phyloP scores from a whole-genome alignment of 2,329 filamentous ascomycete genomes.

The Tetracladium maxilliforme region DNA sequence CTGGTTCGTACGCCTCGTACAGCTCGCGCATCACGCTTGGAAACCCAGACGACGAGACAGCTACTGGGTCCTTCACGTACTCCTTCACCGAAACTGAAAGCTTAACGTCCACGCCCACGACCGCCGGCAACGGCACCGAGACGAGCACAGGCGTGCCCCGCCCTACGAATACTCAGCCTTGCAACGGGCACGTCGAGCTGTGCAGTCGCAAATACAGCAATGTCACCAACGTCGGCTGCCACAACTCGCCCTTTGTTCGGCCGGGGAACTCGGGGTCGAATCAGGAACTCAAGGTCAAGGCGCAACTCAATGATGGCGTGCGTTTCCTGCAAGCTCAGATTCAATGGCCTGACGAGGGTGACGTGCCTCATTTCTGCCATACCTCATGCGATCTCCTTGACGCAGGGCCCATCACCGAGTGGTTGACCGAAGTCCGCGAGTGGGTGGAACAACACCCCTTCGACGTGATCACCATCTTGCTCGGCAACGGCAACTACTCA shows the following conservation, averaged over 20 bases:
- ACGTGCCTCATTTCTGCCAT: slow-evolving; percentile 72
- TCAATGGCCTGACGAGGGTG: slow-evolving; percentile 43
- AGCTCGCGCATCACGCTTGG: slow-evolving; percentile 16
- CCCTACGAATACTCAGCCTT: slow-evolving; percentile 60
- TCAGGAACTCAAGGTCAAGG: slow-evolving; percentile 50
- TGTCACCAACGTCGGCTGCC: slow-evolving; percentile 62
- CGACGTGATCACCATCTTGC: slow-evolving; percentile 75
- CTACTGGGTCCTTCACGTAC: neutral
- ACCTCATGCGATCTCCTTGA: slow-evolving; percentile 71
- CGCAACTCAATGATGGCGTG: slow-evolving; percentile 66
- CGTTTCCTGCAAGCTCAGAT: slow-evolving; percentile 50
- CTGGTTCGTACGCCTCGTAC: slow-evolving; percentile 20
- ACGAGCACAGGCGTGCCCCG: too few relatives aligned
- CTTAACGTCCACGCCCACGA: slow-evolving; percentile 23
- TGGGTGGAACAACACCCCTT: slow-evolving; percentile 72
- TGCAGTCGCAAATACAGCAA: slow-evolving; percentile 68
- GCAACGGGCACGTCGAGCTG: slow-evolving; percentile 67
- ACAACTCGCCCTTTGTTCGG: slow-evolving; percentile 69
- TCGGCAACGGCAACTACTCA: slow-evolving; percentile 74
- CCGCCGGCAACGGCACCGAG: slow-evolving; percentile 22
- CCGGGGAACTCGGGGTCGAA: slow-evolving; percentile 62
- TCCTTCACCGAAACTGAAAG: slow-evolving; percentile 19
- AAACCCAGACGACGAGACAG: slow-evolving; percentile 22
- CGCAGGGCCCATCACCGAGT: slow-evolving; percentile 61
- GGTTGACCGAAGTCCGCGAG: slow-evolving; percentile 49